Percentiles rank a stretch among this genome's conserved stretches.
phyloP scores from a whole-genome alignment of 2,329 filamentous ascomycete species.

The Apiospora sp. region DNA sequence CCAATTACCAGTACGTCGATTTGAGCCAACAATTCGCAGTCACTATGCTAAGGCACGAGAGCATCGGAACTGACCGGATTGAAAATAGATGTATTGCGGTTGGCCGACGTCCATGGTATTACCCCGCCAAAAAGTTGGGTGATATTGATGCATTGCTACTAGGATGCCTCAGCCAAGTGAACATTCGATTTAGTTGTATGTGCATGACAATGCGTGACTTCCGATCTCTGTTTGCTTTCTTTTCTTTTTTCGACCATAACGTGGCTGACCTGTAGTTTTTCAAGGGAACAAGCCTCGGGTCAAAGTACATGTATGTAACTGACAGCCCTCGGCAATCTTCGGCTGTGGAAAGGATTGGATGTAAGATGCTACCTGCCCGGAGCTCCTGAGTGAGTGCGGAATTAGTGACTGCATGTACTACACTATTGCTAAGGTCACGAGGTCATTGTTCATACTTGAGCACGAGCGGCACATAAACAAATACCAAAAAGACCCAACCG shows the following conservation, averaged over 20 bases:
- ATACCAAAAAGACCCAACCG: neutral
- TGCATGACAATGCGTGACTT: neutral
- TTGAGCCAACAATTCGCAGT: neutral
- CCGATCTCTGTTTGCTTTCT: neutral
- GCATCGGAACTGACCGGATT: neutral
- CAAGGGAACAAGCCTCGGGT: neutral
- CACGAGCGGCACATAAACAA: neutral
- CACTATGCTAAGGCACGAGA: neutral
- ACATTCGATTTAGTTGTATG: neutral
- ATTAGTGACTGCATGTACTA: neutral
- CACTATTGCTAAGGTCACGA: neutral
- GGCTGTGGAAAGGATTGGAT: neutral
- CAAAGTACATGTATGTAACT: neutral
- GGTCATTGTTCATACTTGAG: neutral
- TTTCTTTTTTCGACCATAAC: neutral
- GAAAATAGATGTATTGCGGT: neutral
- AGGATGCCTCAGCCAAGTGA: neutral
- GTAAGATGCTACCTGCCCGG: neutral
- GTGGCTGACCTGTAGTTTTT: neutral
- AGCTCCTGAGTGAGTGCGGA: neutral
- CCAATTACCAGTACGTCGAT: neutral
- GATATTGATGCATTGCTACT: neutral
- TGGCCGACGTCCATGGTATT: neutral
- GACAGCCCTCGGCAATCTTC: slow-evolving; percentile 4
- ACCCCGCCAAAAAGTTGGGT: slow-evolving; percentile 6